These are phyloP conservation scores for Globisporangium sylvaticum DNA, from an alignment of 352 stramenopile species.

Conservation along the genomic window DNA sequence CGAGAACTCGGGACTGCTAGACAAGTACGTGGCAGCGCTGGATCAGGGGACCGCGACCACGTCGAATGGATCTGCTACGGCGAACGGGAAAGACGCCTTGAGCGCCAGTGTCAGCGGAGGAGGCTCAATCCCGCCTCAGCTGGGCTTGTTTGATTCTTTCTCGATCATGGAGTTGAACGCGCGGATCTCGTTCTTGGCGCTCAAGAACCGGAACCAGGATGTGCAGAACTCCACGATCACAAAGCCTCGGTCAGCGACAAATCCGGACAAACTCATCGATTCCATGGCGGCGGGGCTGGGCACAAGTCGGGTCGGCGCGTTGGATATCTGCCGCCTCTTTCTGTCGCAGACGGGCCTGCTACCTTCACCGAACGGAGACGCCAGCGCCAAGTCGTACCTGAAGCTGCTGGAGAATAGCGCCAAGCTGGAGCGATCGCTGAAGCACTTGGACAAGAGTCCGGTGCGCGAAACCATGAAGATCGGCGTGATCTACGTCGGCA, in stretches of 20 bases:
- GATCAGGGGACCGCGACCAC: slow-evolving; percentile 34
- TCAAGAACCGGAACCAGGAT: slow-evolving; percentile 43
- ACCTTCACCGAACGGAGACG: slow-evolving; percentile 55
- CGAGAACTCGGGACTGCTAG: slow-evolving; percentile 58
- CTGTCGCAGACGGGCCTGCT: slow-evolving; percentile 71
- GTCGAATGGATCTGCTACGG: neutral
- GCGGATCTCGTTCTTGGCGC: slow-evolving; percentile 56
- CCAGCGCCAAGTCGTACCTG: slow-evolving; percentile 47
- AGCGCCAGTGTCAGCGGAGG: neutral
- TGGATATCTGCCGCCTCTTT: slow-evolving; percentile 83
- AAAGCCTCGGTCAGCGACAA: slow-evolving; percentile 30
- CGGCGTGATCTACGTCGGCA: slow-evolving; percentile 82
- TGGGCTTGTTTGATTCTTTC: slow-evolving; percentile 80
- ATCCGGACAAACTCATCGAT: slow-evolving; percentile 31
- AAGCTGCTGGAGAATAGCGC: slow-evolving; percentile 68
- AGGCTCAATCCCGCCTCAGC: slow-evolving; percentile 56
- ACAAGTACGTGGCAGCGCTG: slow-evolving; percentile 75
- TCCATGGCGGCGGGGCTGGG: slow-evolving; percentile 22
- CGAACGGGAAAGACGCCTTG: slow-evolving; percentile 18
- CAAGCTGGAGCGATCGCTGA: slow-evolving; percentile 77
- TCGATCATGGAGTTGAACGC: slow-evolving; percentile 87
- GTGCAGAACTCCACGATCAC: slow-evolving; percentile 33
- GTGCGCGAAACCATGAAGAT: slow-evolving; percentile 90
- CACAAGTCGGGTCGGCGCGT: slow-evolving; percentile 48
- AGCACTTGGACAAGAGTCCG: slow-evolving; percentile 81